Percentiles rank a stretch among this genome's conserved stretches.
phyloP scores from a whole-genome alignment of 441 rosid genomes.

The Erodium trifolium region DNA sequence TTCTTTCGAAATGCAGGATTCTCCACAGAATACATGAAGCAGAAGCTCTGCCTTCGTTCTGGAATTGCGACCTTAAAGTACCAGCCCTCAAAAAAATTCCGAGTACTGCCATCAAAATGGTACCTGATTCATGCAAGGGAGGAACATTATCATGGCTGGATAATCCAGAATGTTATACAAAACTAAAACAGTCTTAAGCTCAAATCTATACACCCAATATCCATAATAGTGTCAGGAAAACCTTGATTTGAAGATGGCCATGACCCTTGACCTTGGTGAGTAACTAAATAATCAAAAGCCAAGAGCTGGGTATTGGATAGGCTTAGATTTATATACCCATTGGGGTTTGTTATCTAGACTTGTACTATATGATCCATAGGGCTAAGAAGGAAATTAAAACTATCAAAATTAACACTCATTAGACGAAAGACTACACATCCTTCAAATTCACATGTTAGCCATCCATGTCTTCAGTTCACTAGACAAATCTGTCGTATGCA shows the following conservation, averaged over 20 bases:
- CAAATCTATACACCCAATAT: neutral
- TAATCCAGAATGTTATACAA: neutral
- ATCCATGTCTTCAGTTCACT: no score
- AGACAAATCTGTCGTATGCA: no score
- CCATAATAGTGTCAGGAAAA: neutral
- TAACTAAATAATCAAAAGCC: neutral
- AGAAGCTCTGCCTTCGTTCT: conserved; percentile 73
- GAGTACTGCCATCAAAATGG: conserved; percentile 74
- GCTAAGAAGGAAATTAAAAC: neutral
- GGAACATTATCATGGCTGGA: neutral
- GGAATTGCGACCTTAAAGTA: conserved; percentile 88
- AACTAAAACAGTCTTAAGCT: neutral
- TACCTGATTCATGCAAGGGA: conserved; percentile 36
- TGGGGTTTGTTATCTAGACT: neutral
- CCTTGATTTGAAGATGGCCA: neutral
- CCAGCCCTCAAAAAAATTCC: conserved; percentile 90
- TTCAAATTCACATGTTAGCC: no score
- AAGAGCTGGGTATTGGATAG: neutral
- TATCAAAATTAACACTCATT: neutral
- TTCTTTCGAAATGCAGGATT: conserved; percentile 61
- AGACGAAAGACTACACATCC: neutral
- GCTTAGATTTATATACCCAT: neutral
- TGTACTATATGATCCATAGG: neutral
- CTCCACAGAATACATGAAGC: conserved; percentile 88
- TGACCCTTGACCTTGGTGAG: neutral